phyloP scores from a whole-genome alignment of 495 filamentous ascomycete genomes.

The Talaromyces adpressus region DNA sequence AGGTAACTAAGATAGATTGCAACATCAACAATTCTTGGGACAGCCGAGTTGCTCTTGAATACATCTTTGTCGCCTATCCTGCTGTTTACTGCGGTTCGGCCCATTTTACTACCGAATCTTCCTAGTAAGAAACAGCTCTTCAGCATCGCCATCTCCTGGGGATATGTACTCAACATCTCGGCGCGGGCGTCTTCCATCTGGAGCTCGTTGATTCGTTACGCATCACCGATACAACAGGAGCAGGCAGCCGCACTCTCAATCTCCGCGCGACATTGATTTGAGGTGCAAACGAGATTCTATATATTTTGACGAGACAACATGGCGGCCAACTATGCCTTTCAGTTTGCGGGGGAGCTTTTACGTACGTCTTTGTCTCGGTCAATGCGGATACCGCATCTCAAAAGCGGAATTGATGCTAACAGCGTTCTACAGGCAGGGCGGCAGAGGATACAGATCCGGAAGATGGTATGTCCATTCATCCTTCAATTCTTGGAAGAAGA shows the following conservation, averaged over 20 bases:
- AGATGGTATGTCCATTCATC: constrained; percentile 35
- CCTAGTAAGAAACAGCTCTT: neutral
- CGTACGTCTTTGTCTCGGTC: constrained; percentile 21
- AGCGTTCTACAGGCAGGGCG: constrained; percentile 19
- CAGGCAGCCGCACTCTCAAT: neutral
- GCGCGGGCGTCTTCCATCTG: constrained; percentile 6
- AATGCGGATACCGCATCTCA: neutral
- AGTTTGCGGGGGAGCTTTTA: constrained; percentile 30
- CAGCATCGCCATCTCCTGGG: neutral
- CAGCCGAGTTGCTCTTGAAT: neutral
- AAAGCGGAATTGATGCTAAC: constrained; percentile 12
- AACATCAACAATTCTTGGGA: neutral
- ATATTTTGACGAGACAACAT: constrained; percentile 17
- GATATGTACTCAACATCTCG: constrained; percentile 1
- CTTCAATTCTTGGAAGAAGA: neutral
- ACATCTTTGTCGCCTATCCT: neutral
- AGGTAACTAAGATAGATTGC: neutral
- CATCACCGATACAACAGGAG: neutral
- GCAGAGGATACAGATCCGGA: constrained; percentile 40
- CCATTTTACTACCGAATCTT: too few species aligned
- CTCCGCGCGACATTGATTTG: neutral
- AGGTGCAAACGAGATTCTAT: neutral
- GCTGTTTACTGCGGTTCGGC: too few species aligned
- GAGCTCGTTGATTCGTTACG: constrained; percentile 3
- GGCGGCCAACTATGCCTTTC: constrained; percentile 32